Percentiles rank a stretch among this genome's conserved stretches.
phyloP scores from a whole-genome alignment of 805 yeast species.

The Priceomyces medius region DNA sequence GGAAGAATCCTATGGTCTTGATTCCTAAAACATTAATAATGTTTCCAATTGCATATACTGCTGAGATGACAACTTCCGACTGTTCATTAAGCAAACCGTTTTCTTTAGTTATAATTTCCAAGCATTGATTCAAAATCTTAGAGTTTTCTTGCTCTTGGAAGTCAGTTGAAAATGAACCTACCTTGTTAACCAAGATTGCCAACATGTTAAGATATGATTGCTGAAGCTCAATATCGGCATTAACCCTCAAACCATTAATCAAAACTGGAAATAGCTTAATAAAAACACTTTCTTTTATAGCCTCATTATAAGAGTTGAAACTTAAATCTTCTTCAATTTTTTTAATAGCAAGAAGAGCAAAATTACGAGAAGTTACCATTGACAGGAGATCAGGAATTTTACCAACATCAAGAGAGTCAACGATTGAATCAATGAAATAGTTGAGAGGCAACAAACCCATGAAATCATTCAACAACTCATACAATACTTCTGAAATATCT shows the following conservation, averaged over 20 bases:
- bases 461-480: constrained; percentile 58
- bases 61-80: constrained; percentile 68
- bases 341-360: constrained; percentile 59
- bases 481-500: constrained; percentile 28
- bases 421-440: constrained; percentile 64
- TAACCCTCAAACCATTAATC: constrained; percentile 34
- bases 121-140: constrained; percentile 45
- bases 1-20: constrained; percentile 78
- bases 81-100: constrained; percentile 54
- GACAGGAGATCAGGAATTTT: constrained; percentile 38
- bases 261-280: constrained; percentile 50
- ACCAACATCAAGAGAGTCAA: constrained; percentile 34
- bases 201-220: constrained; percentile 72
- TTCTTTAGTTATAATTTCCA: constrained; percentile 49
- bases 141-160: constrained; percentile 40
- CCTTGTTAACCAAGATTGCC: constrained; percentile 60
- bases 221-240: constrained; percentile 48
- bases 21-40: constrained; percentile 78
- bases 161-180: constrained; percentile 39
- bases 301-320: constrained; percentile 41
- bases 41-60: constrained; percentile 69
- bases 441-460: constrained; percentile 73
- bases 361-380: constrained; percentile 55
- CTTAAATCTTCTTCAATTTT: constrained; percentile 70
- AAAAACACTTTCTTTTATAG: constrained; percentile 51